A percentile compares a stretch with the other conserved stretches of the same genome.
Evolutionary conservation across 1,284 basidiomycete genomes (phyloP).

Genomic region (Abortiporus biennis): DNA sequence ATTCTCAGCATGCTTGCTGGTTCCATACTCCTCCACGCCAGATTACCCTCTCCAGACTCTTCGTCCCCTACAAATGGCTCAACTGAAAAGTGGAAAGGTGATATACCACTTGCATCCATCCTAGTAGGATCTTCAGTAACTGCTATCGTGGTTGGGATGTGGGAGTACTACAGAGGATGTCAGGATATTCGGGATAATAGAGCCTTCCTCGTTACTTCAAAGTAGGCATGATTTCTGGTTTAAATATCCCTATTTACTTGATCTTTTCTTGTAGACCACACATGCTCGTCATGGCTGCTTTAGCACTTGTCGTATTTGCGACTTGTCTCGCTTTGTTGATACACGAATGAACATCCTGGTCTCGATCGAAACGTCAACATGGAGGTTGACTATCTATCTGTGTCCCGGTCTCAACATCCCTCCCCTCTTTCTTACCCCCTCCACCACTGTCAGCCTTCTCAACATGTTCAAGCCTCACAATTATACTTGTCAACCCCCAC

Average conservation of each 20-base stretch:
- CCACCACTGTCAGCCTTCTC: no score
- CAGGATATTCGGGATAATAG: slow-evolving; percentile 48
- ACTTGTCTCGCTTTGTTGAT: slow-evolving; percentile 42
- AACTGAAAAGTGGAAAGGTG: slow-evolving; percentile 15
- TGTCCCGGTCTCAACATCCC: no score
- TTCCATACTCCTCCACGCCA: slow-evolving; percentile 53
- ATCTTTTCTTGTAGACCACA: slow-evolving; percentile 36
- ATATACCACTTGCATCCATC: slow-evolving; percentile 24
- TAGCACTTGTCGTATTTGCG: slow-evolving; percentile 42
- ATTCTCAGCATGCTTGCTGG: slow-evolving; percentile 58
- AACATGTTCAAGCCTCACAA: no score
- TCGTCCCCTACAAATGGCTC: no score
- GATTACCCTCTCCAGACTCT: slow-evolving; percentile 39
- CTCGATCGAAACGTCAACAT: not conserved
- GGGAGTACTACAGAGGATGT: slow-evolving; percentile 57
- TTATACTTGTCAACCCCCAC: no score
- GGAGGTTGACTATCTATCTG: no score
- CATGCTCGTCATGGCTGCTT: slow-evolving; percentile 40
- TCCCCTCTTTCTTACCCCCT: no score
- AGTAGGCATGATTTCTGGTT: slow-evolving; percentile 36
- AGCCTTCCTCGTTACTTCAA: slow-evolving; percentile 52
- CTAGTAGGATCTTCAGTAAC: slow-evolving; percentile 38
- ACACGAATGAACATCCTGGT: slow-evolving; percentile 4
- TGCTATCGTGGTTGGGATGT: slow-evolving; percentile 50
- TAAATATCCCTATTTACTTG: slow-evolving; percentile 7